Evolutionary conservation across 2,329 filamentous ascomycete genomes (phyloP).

Genomic region (Claviceps quebecensis): DNA sequence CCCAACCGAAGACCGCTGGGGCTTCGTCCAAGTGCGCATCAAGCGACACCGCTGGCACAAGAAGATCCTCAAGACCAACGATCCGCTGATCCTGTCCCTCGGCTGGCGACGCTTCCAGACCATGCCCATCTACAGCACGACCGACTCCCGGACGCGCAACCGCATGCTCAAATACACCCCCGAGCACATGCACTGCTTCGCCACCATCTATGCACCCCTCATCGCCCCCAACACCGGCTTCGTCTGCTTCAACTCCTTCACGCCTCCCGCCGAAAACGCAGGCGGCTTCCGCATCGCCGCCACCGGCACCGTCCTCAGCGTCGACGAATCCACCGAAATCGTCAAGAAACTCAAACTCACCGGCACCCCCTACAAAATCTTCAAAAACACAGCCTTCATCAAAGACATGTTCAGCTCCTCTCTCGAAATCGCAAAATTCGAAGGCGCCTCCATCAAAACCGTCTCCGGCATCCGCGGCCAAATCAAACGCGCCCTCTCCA

Average conservation of each 20-base stretch:
- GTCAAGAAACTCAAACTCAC: conserved; percentile 99
- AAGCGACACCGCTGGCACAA: conserved; percentile 98
- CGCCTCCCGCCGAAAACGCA: conserved; percentile 51
- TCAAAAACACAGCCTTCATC: conserved; percentile 98
- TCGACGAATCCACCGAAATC: conserved; percentile 92
- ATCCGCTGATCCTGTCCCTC: conserved; percentile 91
- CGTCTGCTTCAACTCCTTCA: conserved; percentile 82
- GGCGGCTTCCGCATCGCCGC: conserved; percentile 81
- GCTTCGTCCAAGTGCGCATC: conserved; percentile 88
- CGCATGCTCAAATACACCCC: conserved; percentile 98
- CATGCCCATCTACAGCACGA: conserved; percentile 85
- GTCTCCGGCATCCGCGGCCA: conserved; percentile 92
- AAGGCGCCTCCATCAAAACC: conserved; percentile 88
- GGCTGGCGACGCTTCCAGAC: conserved; percentile 94
- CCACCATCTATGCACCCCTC: conserved; percentile 85
- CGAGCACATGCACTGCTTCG: conserved; percentile 98
- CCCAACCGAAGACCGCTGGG: conserved; percentile 88
- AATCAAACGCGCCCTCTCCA: conserved; percentile 88
- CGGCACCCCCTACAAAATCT: conserved; percentile 89
- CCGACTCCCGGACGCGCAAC: conserved; percentile 83
- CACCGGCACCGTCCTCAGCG: conserved; percentile 82
- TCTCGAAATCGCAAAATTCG: conserved; percentile 95
- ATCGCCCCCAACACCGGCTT: conserved; percentile 95
- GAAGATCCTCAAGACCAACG: conserved; percentile 96
- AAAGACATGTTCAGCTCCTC: conserved; percentile 94